These are phyloP conservation scores for Sindora glabra DNA, from an alignment of 306 rosid genomes.

Conservation along the genomic window DNA sequence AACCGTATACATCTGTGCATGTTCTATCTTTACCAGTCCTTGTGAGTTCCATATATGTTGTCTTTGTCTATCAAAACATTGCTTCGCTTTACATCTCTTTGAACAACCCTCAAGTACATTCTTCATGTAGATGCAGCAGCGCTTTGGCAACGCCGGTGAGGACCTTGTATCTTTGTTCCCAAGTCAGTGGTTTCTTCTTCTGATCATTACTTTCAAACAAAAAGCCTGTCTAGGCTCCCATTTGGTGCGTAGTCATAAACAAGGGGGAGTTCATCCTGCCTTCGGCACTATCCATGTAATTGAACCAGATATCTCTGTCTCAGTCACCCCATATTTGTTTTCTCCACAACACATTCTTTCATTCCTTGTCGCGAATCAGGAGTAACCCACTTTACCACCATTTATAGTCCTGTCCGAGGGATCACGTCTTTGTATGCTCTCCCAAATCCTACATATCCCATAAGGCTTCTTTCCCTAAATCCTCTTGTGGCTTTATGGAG, in stretches of 20 bases:
- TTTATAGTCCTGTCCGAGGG: slow-evolving; percentile 20
- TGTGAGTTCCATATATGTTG: slow-evolving; percentile 19
- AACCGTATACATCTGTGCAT: slow-evolving; percentile 25
- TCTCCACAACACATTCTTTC: slow-evolving; percentile 35
- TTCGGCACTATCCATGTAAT: slow-evolving; percentile 28
- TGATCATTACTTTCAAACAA: slow-evolving; percentile 11
- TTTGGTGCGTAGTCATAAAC: slow-evolving; percentile 28
- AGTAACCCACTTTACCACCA: slow-evolving; percentile 23
- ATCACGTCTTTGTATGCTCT: slow-evolving; percentile 26
- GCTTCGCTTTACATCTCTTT: slow-evolving; percentile 33
- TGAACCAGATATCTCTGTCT: slow-evolving; percentile 33
- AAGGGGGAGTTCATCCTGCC: slow-evolving; percentile 26
- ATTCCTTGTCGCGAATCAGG: slow-evolving; percentile 27
- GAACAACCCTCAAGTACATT: slow-evolving; percentile 28
- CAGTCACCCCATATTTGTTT: slow-evolving; percentile 19
- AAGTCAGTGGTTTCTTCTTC: slow-evolving; percentile 14
- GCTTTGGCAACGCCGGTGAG: slow-evolving; percentile 28
- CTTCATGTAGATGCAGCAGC: slow-evolving; percentile 32
- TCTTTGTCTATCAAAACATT: slow-evolving; percentile 26
- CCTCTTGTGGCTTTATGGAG: slow-evolving; percentile 25
- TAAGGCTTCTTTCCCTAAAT: slow-evolving; percentile 19
- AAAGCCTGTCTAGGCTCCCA: slow-evolving; percentile 32
- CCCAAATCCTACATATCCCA: slow-evolving; percentile 33
- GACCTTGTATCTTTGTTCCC: slow-evolving; percentile 19
- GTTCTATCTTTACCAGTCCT: slow-evolving; percentile 28